Conservation (phyloP, 805 yeast genomes). For the Teunomyces gatunensis region DNA sequence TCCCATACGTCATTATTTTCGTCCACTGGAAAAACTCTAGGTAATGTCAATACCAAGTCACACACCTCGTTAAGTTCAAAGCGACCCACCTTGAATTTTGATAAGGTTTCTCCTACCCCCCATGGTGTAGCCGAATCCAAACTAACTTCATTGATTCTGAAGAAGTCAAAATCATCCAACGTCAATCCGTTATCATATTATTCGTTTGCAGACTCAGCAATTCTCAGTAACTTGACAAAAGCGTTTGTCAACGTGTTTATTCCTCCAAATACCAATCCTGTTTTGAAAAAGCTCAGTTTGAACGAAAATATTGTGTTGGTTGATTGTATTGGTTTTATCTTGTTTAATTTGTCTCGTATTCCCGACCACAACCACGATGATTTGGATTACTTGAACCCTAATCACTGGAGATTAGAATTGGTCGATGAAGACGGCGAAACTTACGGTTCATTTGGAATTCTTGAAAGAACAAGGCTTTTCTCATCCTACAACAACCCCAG, state of each 20-base stretch:
- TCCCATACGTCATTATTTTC: slow-evolving; percentile 4
- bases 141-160: slow-evolving; percentile 44
- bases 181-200: slow-evolving; percentile 46
- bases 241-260: slow-evolving; percentile 26
- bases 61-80: background rate
- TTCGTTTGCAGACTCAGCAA: slow-evolving; percentile 33
- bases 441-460: slow-evolving; percentile 87
- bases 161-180: slow-evolving; percentile 31
- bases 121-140: slow-evolving; percentile 23
- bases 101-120: slow-evolving; percentile 15
- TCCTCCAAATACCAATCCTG: slow-evolving; percentile 31
- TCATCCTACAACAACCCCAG: slow-evolving; percentile 71
- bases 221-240: slow-evolving; percentile 10
- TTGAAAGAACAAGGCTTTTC: slow-evolving; percentile 65
- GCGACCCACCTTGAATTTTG: slow-evolving; percentile 16
- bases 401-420: slow-evolving; percentile 71
- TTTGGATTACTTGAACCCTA: slow-evolving; percentile 46
- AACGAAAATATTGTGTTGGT: slow-evolving; percentile 28
- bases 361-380: slow-evolving; percentile 18
- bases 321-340: slow-evolving; percentile 42
- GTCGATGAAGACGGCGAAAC: slow-evolving; percentile 94
- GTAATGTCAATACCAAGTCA: background rate
- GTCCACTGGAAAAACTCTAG: background rate
- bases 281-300: slow-evolving; percentile 21
- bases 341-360: slow-evolving; percentile 26